A percentile compares a stretch with the other conserved stretches of the same genome.
phyloP scores from a whole-genome alignment of 805 yeast genomes.

The Spathaspora gorwiae region DNA sequence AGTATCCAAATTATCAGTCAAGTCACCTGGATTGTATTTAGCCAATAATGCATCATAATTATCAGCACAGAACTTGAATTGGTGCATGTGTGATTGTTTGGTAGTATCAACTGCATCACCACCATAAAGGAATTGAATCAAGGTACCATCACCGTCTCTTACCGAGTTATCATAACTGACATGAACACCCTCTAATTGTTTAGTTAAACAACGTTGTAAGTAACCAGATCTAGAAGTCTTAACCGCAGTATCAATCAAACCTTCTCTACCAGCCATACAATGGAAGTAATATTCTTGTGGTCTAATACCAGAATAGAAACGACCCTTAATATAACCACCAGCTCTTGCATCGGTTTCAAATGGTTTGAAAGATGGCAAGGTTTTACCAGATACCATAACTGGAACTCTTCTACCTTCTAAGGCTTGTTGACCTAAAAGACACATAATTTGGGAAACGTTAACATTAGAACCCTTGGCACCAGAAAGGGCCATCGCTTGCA shows the following conservation, averaged over 20 bases:
- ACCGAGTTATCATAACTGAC: constrained; percentile 92
- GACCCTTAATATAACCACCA: constrained; percentile 95
- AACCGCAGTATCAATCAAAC: constrained; percentile 98
- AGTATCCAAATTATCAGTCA: constrained; percentile 71
- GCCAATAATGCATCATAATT: constrained; percentile 82
- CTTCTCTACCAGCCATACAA: constrained; percentile 99
- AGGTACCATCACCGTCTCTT: constrained; percentile 90
- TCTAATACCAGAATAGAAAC: constrained; percentile 95
- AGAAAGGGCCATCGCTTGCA: constrained; percentile 98
- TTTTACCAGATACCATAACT: constrained; percentile 97
- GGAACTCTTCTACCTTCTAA: constrained; percentile 99
- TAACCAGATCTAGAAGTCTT: constrained; percentile 98
- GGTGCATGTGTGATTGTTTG: constrained; percentile 88
- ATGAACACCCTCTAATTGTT: constrained; percentile 96
- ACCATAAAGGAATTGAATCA: constrained; percentile 93
- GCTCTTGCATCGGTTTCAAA: constrained; percentile 97
- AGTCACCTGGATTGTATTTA: constrained; percentile 80
- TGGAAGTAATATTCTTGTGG: constrained; percentile 99
- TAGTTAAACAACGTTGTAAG: constrained; percentile 95
- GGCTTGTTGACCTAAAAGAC: constrained; percentile 98
- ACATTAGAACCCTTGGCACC: constrained; percentile 99
- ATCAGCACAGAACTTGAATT: constrained; percentile 88
- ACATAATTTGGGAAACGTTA: constrained; percentile 98
- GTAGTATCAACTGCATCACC: constrained; percentile 96
- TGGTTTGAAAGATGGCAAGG: constrained; percentile 93